phyloP scores from a whole-genome alignment of 2,329 filamentous ascomycete genomes.

The Penicillium sp. region DNA sequence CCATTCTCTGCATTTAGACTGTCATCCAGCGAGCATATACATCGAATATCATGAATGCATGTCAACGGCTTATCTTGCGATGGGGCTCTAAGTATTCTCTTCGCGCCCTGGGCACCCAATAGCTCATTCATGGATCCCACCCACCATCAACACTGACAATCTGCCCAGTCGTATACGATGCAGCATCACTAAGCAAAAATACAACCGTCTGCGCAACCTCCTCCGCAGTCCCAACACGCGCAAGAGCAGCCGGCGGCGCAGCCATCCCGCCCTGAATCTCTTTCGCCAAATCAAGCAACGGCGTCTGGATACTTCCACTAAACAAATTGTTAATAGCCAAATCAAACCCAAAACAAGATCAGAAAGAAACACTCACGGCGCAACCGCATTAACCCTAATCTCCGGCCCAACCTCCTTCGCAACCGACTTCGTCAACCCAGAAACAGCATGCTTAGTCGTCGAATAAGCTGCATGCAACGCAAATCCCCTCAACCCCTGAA shows the following conservation, averaged over 20 bases:
- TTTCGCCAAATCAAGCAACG: constrained; percentile 28
- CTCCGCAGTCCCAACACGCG: constrained; percentile 31
- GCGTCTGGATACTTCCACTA: constrained; percentile 36
- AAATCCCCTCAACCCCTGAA: constrained; percentile 41
- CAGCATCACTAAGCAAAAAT: constrained; percentile 48
- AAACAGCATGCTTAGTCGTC: constrained; percentile 35
- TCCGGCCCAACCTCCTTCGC: constrained; percentile 37
- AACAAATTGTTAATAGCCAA: constrained; percentile 1
- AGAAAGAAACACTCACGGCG: constrained; percentile 35
- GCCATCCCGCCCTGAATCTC: constrained; percentile 23
- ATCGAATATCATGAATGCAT: neutral
- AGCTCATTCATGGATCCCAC: constrained; percentile 31
- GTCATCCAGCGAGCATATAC: neutral
- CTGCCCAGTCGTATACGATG: constrained; percentile 47
- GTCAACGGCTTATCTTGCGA: neutral
- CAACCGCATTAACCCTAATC: constrained; percentile 44
- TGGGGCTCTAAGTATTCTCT: neutral
- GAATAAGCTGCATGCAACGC: constrained; percentile 32
- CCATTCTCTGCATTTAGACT: neutral
- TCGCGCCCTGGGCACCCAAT: neutral
- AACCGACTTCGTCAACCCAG: constrained; percentile 37
- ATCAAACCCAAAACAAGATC: neutral
- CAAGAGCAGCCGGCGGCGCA: constrained; percentile 22
- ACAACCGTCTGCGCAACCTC: constrained; percentile 46
- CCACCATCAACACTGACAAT: constrained; percentile 49